Evolutionary conservation across 208 protist species (phyloP).

Genomic region (Hexamita inflata): DNA sequence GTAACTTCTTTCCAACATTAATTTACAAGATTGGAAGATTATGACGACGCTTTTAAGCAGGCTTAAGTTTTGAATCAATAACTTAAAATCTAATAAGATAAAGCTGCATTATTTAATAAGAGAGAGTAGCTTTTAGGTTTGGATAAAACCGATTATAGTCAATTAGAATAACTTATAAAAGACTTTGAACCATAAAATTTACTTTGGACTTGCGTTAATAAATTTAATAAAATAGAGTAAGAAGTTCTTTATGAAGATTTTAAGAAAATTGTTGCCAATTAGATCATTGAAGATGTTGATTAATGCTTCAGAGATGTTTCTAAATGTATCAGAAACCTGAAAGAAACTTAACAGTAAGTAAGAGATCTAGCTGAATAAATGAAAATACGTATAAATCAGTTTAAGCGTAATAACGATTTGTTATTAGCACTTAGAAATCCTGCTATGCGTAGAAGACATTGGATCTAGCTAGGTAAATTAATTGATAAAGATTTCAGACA

Average conservation of each 20-base stretch:
- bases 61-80: background rate
- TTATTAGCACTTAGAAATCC: conserved; percentile 40
- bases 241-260: conserved; percentile 8
- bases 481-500: background rate
- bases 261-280: background rate
- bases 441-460: conserved; percentile 53
- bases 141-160: background rate
- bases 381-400: conserved; percentile 70
- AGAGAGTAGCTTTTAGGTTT: conserved; percentile 6
- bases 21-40: conserved; percentile 4
- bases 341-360: background rate
- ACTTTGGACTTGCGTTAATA: background rate
- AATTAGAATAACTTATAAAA: conserved; percentile 1
- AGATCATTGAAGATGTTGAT: background rate
- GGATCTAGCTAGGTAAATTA: conserved; percentile 33
- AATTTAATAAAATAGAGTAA: background rate
- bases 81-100: background rate
- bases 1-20: background rate
- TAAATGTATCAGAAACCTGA: conserved; percentile 6
- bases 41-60: background rate
- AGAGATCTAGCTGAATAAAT: conserved; percentile 65
- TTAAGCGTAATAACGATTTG: conserved; percentile 38
- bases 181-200: conserved; percentile 19
- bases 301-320: background rate
- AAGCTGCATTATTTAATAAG: conserved; percentile 15